Percentiles rank a stretch among this genome's conserved stretches.
These are phyloP conservation scores for Elasticomyces elasticus DNA, from an alignment of 495 filamentous ascomycete species.

Conservation along the genomic window DNA sequence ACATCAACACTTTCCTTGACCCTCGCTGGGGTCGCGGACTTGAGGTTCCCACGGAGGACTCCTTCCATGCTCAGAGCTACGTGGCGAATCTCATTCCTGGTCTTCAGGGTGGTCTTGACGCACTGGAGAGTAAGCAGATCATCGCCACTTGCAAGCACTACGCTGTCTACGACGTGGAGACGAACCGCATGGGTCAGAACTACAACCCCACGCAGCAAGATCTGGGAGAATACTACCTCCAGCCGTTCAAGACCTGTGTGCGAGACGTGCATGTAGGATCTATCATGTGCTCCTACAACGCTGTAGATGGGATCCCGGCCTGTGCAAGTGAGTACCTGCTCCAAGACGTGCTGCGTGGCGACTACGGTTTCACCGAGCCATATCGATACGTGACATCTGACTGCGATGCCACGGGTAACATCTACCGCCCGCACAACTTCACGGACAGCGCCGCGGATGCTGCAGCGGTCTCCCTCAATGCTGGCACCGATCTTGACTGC, in stretches of 20 bases:
- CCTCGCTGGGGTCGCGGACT: conserved; percentile 53
- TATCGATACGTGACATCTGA: conserved; percentile 16
- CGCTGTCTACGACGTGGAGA: conserved; percentile 45
- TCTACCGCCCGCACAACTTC: conserved; percentile 15
- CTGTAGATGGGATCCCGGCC: conserved; percentile 16
- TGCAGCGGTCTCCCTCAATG: conserved; percentile 14
- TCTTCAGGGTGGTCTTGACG: conserved; percentile 40
- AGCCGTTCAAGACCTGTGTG: conserved; percentile 15
- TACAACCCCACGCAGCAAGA: conserved; percentile 20
- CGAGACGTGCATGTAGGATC: conserved; percentile 12
- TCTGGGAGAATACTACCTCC: conserved; percentile 18
- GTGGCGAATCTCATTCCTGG: conserved; percentile 51
- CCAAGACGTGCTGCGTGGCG: conserved; percentile 13
- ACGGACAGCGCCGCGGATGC: conserved; percentile 9
- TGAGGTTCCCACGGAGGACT: conserved; percentile 38
- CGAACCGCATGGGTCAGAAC: conserved; percentile 30
- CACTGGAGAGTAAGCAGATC: conserved; percentile 9
- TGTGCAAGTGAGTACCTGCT: conserved; percentile 20
- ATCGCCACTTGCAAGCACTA: conserved; percentile 17
- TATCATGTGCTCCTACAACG: conserved; percentile 21
- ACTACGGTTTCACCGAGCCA: conserved; percentile 28
- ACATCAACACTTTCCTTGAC: conserved; percentile 59
- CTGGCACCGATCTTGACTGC: conserved; percentile 55
- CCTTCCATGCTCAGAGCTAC: conserved; percentile 46
- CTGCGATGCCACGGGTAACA: conserved; percentile 13